Conservation (phyloP, 441 rosid species). For the Hura crepitans region DNA sequence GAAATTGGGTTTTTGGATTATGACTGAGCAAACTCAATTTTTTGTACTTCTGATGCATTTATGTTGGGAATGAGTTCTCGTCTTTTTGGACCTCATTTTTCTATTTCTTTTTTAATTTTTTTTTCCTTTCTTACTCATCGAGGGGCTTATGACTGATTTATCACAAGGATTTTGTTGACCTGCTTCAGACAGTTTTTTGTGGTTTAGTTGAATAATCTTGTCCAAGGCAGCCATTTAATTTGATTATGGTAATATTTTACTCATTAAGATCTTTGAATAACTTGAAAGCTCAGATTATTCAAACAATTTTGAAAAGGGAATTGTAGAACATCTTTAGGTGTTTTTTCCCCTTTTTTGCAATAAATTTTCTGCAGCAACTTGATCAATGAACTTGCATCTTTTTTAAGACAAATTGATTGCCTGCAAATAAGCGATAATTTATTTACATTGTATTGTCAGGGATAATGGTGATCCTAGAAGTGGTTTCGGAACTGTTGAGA, state of each 20-base stretch:
- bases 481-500: conserved; percentile 88
- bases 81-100: too few relatives aligned
- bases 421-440: neutral
- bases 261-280: neutral
- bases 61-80: too few relatives aligned
- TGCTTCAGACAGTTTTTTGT: too few relatives aligned
- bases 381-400: neutral
- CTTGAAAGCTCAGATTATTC: neutral
- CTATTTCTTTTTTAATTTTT: too few relatives aligned
- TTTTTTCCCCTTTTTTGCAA: neutral
- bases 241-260: neutral
- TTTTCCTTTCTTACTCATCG: too few relatives aligned
- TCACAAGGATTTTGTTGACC: too few relatives aligned
- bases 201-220: too few relatives aligned
- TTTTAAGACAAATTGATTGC: neutral
- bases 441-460: conserved; percentile 32
- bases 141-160: too few relatives aligned
- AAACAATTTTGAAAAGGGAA: neutral
- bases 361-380: neutral
- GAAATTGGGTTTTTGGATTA: too few relatives aligned
- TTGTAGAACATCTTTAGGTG: neutral
- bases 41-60: too few relatives aligned
- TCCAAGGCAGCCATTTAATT: too few relatives aligned
- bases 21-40: too few relatives aligned
- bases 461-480: conserved; percentile 88